Base-by-base conservation (phyloP, 352 stramenopile species). In the Phytophthora ramorum region DNA sequence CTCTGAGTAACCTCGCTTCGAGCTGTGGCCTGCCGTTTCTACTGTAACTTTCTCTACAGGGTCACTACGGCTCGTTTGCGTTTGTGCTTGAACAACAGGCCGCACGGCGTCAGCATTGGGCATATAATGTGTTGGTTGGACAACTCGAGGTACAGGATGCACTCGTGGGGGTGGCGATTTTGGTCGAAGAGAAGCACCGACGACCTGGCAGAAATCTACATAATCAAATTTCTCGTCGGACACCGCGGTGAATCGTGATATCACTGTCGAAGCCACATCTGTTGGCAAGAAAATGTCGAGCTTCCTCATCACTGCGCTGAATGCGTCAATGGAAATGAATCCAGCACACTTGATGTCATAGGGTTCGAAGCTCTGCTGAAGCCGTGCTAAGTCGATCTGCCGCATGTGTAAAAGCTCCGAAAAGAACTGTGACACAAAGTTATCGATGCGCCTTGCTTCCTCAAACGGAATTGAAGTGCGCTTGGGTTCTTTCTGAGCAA, bases 141-240 rank as follows among this genome's bases (percentile, higher is more conserved):
- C 14, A 49, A 47, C 17, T 66, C 17, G 47, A 58, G 30, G 32
- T 30, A 58, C 17, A 34, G 58, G 58, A 7, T 65, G 53, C 8
- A 69, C 58, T 44, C 57, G 63, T 14, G 58, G 14, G 20, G 43
- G 9, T 2, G 53, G 35, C 16, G 58, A 55, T 35, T 49, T 66
- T 13, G 60, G 51, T 7, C 28, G 53, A 14, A 58, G 60, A 9
- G 55, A 58, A 54, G 43, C 12, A 34, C 48, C 46, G 17, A 73
- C 54, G 49, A 71, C 26, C 43, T 90, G 74, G 54, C 78, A 89
- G 46, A 92, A 91, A 46, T 91, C 82, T 1, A 94, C 65, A 35
- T 91, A 92, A 65, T 94, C 83, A 56, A 94, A 88, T 37, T 71
- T 83, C 26, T 89, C 77, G 0, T 71, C 71, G 20, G 73, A 75